Evolutionary conservation across 2,329 filamentous ascomycete species (phyloP), one percentile per base, ranked within the genome.

Genomic region (Fonsecaea monophora): DNA sequence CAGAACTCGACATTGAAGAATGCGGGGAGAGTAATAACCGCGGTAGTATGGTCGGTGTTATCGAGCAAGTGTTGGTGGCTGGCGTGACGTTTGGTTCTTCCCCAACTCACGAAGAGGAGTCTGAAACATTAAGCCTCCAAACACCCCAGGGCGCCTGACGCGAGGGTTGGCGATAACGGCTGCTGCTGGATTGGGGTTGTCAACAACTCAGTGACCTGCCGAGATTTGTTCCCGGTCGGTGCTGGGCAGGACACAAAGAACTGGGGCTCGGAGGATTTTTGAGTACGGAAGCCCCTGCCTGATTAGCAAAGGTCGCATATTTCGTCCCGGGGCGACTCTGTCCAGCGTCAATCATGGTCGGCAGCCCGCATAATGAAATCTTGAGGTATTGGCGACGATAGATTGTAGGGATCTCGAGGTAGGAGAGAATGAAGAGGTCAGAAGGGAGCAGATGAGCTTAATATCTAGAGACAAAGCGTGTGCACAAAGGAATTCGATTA

Each of bases 271-370:
- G 32, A 21, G 32, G 8, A 53, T 34, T 48, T 38, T 35, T 53
- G 32, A 61, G 59, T 40, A 30, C 45, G 42, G 32, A 53, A 54
- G 45, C 30, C 30, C 21, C 21, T 61, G 59, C n/a, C 32, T 25
- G 59, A 53, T 61, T 61, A 53, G 59, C 59, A 61, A 53, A 61
- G 18, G 48, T 15, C 40, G 59, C 59, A 61, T 61, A 53, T 25
- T 13, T 34, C 59, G 12, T 18, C 45, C 53, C 32, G n/a, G 32
- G 59, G 25, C 32, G 8, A 61, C 4, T 32, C 13, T 6, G 32
- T 61, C 45, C 18, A 45, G 34, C 34, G 40, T 25, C 34, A 32
- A n/a, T 21, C 42, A 25, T 25, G 15, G 15, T 38, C 18, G 32
- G 50, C 25, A 25, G 25, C 25, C 25, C 25, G 25, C 25, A 34